A percentile compares a stretch with the other conserved stretches of the same genome.
Evolutionary conservation across 495 filamentous ascomycete species (phyloP).

Genomic region (Xylaria acuta): DNA sequence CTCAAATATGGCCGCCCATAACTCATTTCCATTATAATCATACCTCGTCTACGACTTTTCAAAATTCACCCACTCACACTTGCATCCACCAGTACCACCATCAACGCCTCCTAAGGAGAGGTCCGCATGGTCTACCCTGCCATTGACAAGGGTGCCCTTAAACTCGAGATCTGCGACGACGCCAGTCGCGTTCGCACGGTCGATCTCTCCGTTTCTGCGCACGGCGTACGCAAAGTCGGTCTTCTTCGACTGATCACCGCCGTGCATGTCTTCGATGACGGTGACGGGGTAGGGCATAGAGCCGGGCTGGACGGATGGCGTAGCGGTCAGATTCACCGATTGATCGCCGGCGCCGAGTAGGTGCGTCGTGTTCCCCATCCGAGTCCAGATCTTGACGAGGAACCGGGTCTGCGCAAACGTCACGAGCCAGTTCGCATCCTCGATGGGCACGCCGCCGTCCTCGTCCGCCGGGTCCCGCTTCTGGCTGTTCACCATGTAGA

Average conservation of each 20-base stretch:
- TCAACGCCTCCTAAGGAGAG: conserved; percentile 64
- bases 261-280: conserved; percentile 80
- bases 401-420: conserved; percentile 86
- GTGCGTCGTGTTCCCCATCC: conserved; percentile 51
- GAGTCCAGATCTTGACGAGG: conserved; percentile 91
- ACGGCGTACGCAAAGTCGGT: conserved; percentile 74
- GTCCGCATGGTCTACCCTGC: conserved; percentile 51
- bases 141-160: conserved; percentile 61
- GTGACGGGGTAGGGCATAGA: conserved; percentile 88
- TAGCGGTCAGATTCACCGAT: conserved; percentile 32
- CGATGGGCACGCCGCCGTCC: conserved; percentile 67
- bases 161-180: conserved; percentile 64
- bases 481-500: conserved; percentile 66
- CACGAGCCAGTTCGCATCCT: conserved; percentile 70
- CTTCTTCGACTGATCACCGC: conserved; percentile 67
- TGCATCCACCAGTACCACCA: conserved; percentile 76
- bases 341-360: conserved; percentile 42
- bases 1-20: neutral
- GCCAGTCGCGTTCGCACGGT: conserved; percentile 58
- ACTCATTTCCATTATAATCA: conserved; percentile 5
- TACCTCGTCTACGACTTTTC: conserved; percentile 25
- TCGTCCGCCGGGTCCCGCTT: conserved; percentile 59
- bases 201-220: conserved; percentile 58
- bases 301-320: conserved; percentile 58
- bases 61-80: conserved; percentile 77